These are phyloP conservation scores for Rostrohypoxylon terebratum DNA, from an alignment of 495 filamentous ascomycete genomes.

Conservation along the genomic window DNA sequence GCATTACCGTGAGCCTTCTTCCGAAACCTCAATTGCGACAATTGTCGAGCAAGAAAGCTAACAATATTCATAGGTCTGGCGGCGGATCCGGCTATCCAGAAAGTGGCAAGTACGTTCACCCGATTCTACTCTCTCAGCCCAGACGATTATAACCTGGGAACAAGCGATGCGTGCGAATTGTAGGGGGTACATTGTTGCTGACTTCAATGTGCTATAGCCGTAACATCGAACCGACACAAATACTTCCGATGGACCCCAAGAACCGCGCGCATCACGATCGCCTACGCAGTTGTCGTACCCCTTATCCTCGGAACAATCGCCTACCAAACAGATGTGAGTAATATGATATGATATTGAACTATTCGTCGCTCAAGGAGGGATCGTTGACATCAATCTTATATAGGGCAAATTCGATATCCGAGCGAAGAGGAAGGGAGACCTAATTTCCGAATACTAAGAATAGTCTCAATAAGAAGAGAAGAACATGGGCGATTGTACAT, in stretches of 20 bases:
- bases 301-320: slow-evolving; percentile 73
- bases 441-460: slow-evolving; percentile 76
- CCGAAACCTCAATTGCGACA: neutral
- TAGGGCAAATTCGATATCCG: slow-evolving; percentile 90
- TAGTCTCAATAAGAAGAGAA: neutral
- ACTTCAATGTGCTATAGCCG: slow-evolving; percentile 65
- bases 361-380: neutral
- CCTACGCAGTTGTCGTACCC: slow-evolving; percentile 79
- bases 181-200: slow-evolving; percentile 1
- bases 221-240: slow-evolving; percentile 87
- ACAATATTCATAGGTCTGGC: slow-evolving; percentile 61
- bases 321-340: slow-evolving; percentile 84
- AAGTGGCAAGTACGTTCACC: slow-evolving; percentile 74
- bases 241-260: slow-evolving; percentile 93
- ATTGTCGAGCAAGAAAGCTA: slow-evolving; percentile 34
- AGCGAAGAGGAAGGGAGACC: slow-evolving; percentile 87
- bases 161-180: slow-evolving; percentile 3
- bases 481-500: slow-evolving; percentile 48
- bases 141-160: neutral
- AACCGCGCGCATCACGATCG: slow-evolving; percentile 80
- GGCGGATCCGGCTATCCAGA: slow-evolving; percentile 82
- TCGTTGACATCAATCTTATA: slow-evolving; percentile 10
- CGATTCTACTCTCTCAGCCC: slow-evolving; percentile 20
- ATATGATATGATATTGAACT: neutral
- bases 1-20: slow-evolving; percentile 55